phyloP scores from a whole-genome alignment of 176 grass and related monocot species.

The Aegilops bicornis region DNA sequence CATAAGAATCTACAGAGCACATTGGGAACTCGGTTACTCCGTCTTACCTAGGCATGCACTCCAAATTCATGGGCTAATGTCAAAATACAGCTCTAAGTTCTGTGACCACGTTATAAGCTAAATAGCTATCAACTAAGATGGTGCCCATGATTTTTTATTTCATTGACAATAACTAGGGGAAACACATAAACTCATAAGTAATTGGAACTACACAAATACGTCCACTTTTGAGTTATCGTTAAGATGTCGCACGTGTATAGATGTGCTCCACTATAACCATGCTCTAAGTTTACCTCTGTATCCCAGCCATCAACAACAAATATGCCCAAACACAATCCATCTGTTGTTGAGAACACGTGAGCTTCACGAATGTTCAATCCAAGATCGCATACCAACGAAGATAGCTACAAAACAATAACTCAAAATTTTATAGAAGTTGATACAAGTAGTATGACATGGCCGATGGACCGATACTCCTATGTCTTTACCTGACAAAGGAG shows the following conservation, averaged over 20 bases:
- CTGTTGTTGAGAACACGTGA: conserved; percentile 89
- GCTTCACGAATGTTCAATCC: conserved; percentile 87
- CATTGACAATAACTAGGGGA: not conserved
- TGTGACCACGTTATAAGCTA: conserved; percentile 1
- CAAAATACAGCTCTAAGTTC: not conserved
- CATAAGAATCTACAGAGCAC: conserved; percentile 3
- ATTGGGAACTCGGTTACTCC: not conserved
- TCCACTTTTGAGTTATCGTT: too few species aligned
- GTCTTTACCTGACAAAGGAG: conserved; percentile 67
- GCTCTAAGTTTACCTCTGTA: conserved; percentile 54
- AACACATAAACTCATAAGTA: not conserved
- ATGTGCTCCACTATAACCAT: not conserved
- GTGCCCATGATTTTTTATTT: not conserved
- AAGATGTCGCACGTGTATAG: too few species aligned
- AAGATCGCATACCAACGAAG: conserved; percentile 63
- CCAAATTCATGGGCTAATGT: not conserved
- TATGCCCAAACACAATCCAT: conserved; percentile 88
- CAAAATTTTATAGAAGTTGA: not conserved
- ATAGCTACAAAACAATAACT: conserved; percentile 61
- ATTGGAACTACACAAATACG: too few species aligned
- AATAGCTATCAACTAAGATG: conserved; percentile 2
- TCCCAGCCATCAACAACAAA: conserved; percentile 97
- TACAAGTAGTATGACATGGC: not conserved
- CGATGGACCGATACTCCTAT: not conserved
- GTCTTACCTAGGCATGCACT: not conserved